phyloP scores from a whole-genome alignment of 2,329 filamentous ascomycete genomes.

The Botrytis hyacinthi region DNA sequence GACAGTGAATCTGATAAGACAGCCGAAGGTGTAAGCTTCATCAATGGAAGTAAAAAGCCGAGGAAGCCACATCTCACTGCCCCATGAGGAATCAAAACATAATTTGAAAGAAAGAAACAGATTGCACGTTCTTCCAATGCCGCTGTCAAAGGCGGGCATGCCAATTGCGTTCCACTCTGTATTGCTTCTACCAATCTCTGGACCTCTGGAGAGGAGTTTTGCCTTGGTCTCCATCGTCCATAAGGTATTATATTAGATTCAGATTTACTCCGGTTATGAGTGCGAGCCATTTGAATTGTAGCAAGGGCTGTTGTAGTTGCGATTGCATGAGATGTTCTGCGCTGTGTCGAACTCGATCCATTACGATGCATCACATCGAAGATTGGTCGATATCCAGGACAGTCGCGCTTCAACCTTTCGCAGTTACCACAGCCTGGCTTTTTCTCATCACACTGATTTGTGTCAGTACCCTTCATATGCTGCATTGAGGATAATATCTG shows the following conservation, averaged over 20 bases:
- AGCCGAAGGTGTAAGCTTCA: slow-evolving; percentile 11
- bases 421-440: slow-evolving; percentile 31
- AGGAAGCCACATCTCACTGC: slow-evolving; percentile 13
- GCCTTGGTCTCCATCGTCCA: background rate
- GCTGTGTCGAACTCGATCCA: background rate
- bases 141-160: slow-evolving; percentile 9
- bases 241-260: background rate
- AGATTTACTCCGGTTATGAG: background rate
- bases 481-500: background rate
- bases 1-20: slow-evolving; percentile 8
- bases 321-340: background rate
- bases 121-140: slow-evolving; percentile 19
- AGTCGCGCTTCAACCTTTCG: slow-evolving; percentile 15
- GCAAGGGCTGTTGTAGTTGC: background rate
- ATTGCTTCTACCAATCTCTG: slow-evolving; percentile 14
- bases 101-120: slow-evolving; percentile 19
- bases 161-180: slow-evolving; percentile 3
- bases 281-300: background rate
- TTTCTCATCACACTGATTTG: slow-evolving; percentile 22
- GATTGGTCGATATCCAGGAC: slow-evolving; percentile 18
- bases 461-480: background rate
- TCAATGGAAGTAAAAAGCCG: slow-evolving; percentile 17
- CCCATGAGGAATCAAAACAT: slow-evolving; percentile 19
- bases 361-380: slow-evolving; percentile 16
- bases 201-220: background rate